A percentile compares a stretch with the other conserved stretches of the same genome.
These are phyloP conservation scores for Cardiospermum halicacabum DNA, from an alignment of 345 rosid species.

Conservation along the genomic window DNA sequence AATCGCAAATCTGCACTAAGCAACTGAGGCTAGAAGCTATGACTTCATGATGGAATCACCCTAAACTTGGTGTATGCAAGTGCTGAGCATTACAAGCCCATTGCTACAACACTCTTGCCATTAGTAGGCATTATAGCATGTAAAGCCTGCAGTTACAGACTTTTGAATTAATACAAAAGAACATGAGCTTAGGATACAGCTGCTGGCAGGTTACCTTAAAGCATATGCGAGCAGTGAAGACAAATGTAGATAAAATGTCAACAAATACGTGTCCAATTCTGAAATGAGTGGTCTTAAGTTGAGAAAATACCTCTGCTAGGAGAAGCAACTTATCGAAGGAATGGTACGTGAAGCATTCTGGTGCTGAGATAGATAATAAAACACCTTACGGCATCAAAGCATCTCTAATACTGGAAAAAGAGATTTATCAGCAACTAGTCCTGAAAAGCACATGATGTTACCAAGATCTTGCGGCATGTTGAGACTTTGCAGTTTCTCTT, in stretches of 20 bases:
- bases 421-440: background rate
- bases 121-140: background rate
- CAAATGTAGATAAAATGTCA: background rate
- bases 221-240: background rate
- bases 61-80: no score
- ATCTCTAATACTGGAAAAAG: background rate
- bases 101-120: background rate
- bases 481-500: constrained; percentile 81
- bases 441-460: constrained; percentile 23
- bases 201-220: background rate
- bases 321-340: constrained; percentile 4
- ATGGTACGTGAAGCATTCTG: background rate
- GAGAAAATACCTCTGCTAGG: constrained; percentile 9
- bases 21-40: background rate
- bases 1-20: background rate
- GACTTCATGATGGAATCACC: background rate
- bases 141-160: background rate
- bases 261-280: background rate
- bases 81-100: background rate
- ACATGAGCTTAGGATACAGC: background rate
- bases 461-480: constrained; percentile 80
- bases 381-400: background rate
- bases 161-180: background rate
- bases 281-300: background rate
- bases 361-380: background rate